Evolutionary conservation across 345 rosid genomes (phyloP).

Genomic region (Bruguiera gymnorhiza): DNA sequence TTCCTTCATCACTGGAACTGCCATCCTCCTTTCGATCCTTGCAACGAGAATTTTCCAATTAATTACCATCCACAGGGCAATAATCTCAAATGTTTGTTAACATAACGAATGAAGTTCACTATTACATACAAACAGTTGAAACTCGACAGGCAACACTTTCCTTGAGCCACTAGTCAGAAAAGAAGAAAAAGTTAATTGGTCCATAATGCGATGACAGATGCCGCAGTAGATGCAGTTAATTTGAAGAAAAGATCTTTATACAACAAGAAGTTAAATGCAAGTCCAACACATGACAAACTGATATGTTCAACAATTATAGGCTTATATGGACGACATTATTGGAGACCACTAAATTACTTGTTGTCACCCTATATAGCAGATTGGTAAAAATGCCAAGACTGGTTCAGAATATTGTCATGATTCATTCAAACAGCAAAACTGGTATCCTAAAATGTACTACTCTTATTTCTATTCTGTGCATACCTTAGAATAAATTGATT

Average conservation of each 20-base stretch:
- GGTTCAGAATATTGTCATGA: not conserved
- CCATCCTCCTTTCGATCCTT: constrained; percentile 33
- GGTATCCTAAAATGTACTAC: too few relatives aligned
- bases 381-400: not conserved
- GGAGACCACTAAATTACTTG: not conserved
- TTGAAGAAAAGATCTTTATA: too few relatives aligned
- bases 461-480: not conserved
- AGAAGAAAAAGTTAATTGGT: too few relatives aligned
- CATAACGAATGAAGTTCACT: too few relatives aligned
- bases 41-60: constrained; percentile 2
- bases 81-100: too few relatives aligned
- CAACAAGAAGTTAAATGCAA: too few relatives aligned
- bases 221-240: too few relatives aligned
- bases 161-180: too few relatives aligned
- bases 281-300: too few relatives aligned
- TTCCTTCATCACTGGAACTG: constrained; percentile 24
- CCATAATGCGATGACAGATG: too few relatives aligned
- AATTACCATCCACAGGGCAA: not conserved
- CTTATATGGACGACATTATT: not conserved
- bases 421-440: not conserved
- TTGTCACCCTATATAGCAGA: not conserved
- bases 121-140: too few relatives aligned
- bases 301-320: not conserved
- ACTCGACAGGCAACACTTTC: too few relatives aligned
- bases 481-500: constrained; percentile 46